Evolutionary conservation across 139 green algal genomes (phyloP), one percentile per base, ranked within the genome.

Genomic region (Coelastrella sp.): DNA sequence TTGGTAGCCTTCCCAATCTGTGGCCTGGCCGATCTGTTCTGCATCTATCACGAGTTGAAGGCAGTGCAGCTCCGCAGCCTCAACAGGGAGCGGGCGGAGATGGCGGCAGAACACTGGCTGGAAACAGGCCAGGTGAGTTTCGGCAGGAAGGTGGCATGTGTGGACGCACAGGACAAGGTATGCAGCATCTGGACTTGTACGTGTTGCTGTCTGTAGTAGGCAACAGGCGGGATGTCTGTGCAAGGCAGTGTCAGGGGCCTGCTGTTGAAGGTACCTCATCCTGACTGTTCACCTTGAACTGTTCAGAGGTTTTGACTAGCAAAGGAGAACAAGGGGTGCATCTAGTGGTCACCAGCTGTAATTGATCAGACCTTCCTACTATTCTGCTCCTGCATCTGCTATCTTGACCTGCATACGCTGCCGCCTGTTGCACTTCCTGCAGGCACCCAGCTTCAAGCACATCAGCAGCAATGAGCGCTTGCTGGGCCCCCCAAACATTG

Each of bases 71-170:
- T 99, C 87, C 91, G 94, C 6, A 97, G 93, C 11, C 92, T 99
- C 24, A 99, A 99, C 89, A 94, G 95, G 66, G 96, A 98, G 94
- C 92, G 97, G 0, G 94, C 94, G 11, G 96, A 98, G 92, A 96
- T 98, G 88, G 90, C 97, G 24, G 95, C 95, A 0, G 91, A 95
- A 86, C 49, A 81, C 12, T 99, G 95, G 95, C 83, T 98, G 35
- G n/a, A 84, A 3, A 66, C 74, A 20, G 91, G 94, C 17, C 14
- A 57, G 78, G 92, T 95, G 58, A 92, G 93, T 19, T 4, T n/a
- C 20, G 8, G 24, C 15, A 7, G 8, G 17, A 76, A 76, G 17
- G 4, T 24, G 10, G 68, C 68, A 8, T 35, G 10, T 76, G 68
- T 49, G 35, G 35, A 49, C 35, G 35, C 35, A 49, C 35, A 49